These are phyloP conservation scores for Candida labiduridarum DNA, from an alignment of 1,139 yeast genomes.

Conservation along the genomic window DNA sequence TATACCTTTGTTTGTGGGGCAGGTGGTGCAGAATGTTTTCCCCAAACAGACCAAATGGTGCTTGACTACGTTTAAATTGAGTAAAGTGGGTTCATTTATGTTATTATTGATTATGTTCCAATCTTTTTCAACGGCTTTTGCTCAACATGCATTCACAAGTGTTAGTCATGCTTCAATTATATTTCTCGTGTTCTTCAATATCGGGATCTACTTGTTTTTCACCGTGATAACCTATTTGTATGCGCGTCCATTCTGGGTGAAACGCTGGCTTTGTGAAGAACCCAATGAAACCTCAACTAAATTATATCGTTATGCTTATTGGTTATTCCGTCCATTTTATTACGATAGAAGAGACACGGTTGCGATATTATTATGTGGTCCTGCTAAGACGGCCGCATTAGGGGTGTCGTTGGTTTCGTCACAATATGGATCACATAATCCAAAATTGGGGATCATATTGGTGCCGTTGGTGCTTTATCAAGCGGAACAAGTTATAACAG, in stretches of 20 bases:
- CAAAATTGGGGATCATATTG: conserved; percentile 67
- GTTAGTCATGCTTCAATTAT: conserved; percentile 72
- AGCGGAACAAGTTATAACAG: conserved; percentile 81
- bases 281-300: conserved; percentile 50
- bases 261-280: conserved; percentile 40
- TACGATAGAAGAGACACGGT: conserved; percentile 73
- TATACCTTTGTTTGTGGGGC: conserved; percentile 87
- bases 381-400: conserved; percentile 90
- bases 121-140: conserved; percentile 86
- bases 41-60: conserved; percentile 68
- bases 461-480: conserved; percentile 85
- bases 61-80: conserved; percentile 58
- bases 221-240: conserved; percentile 59
- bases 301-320: conserved; percentile 42
- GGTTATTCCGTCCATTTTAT: conserved; percentile 63
- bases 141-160: conserved; percentile 73
- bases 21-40: conserved; percentile 68
- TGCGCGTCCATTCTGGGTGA: conserved; percentile 63
- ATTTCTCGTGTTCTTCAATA: conserved; percentile 76
- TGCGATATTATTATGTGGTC: conserved; percentile 83
- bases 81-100: conserved; percentile 78
- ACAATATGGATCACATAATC: conserved; percentile 69
- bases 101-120: conserved; percentile 78
- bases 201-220: conserved; percentile 76
- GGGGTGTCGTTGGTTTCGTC: conserved; percentile 83